Evolutionary conservation across 2,329 filamentous ascomycete species (phyloP).

Genomic region (Lecanicillium sp.): DNA sequence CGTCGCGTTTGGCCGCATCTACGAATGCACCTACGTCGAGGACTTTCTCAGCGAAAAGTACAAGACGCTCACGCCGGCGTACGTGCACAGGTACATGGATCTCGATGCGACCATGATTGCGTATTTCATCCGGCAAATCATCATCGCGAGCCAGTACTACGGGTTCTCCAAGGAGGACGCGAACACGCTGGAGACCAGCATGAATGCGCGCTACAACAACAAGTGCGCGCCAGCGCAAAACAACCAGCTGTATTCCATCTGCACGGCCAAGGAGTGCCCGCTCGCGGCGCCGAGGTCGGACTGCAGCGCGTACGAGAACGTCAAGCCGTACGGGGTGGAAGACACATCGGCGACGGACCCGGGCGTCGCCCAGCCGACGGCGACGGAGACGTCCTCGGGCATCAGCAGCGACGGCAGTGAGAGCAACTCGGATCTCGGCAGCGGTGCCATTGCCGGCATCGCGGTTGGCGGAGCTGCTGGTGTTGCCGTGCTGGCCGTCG

Average conservation of each 20-base stretch:
- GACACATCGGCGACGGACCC: background rate
- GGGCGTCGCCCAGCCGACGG: background rate
- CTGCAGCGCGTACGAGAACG: constrained; percentile 22
- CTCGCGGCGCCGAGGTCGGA: constrained; percentile 22
- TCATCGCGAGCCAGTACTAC: constrained; percentile 19
- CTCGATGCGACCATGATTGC: constrained; percentile 24
- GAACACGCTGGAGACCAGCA: constrained; percentile 16
- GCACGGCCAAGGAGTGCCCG: constrained; percentile 23
- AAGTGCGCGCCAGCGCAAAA: constrained; percentile 22
- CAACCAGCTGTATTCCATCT: constrained; percentile 23
- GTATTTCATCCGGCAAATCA: constrained; percentile 27
- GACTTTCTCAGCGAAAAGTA: constrained; percentile 12
- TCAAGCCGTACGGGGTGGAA: constrained; percentile 15
- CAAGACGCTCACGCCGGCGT: constrained; percentile 18
- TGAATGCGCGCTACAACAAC: constrained; percentile 26
- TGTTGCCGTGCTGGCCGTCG: background rate
- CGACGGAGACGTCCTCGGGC: background rate
- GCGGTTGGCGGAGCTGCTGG: constrained; percentile 1
- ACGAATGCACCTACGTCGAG: constrained; percentile 21
- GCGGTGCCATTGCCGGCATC: constrained; percentile 9
- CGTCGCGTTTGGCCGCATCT: constrained; percentile 23
- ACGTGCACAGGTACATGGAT: constrained; percentile 30
- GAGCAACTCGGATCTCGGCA: background rate
- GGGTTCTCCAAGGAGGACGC: constrained; percentile 25
- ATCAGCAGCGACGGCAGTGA: background rate